Conservation (phyloP, 345 rosid genomes). For the Jatropha curcas region DNA sequence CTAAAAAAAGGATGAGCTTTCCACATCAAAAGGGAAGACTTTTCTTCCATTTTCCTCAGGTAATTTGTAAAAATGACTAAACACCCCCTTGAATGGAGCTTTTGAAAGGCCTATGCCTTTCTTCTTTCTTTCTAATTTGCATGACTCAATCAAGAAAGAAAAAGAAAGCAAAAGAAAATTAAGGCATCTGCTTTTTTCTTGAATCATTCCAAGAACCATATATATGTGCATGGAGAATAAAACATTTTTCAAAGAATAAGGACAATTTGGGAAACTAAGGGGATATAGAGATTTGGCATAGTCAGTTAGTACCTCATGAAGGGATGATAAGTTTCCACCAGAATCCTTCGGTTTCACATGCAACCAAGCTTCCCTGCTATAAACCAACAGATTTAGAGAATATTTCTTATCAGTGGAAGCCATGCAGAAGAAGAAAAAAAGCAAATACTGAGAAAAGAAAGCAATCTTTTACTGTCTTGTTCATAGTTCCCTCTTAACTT, state of each 20-base stretch:
- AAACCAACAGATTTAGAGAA: constrained; percentile 46
- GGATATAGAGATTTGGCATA: background rate
- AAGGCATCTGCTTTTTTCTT: constrained; percentile 12
- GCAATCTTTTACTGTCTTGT: constrained; percentile 43
- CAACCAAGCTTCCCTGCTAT: constrained; percentile 91
- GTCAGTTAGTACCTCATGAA: constrained; percentile 64
- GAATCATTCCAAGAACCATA: constrained; percentile 19
- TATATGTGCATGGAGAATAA: constrained; percentile 7
- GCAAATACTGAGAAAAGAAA: constrained; percentile 37
- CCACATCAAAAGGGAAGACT: constrained; percentile 3
- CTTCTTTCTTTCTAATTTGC: constrained; percentile 23
- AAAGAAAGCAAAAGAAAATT: background rate
- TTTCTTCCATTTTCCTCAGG: background rate
- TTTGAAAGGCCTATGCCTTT: constrained; percentile 41
- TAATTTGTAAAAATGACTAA: constrained; percentile 21
- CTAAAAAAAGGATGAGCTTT: constrained; percentile 5
- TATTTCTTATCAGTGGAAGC: constrained; percentile 51
- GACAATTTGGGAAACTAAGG: constrained; percentile 27
- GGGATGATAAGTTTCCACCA: constrained; percentile 53
- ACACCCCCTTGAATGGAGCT: constrained; percentile 35
- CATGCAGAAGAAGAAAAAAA: constrained; percentile 43
- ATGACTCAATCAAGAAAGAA: constrained; percentile 30
- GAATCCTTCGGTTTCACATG: constrained; percentile 73
- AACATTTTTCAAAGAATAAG: constrained; percentile 13
- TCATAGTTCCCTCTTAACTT: constrained; percentile 31